Base-by-base conservation (phyloP, 345 rosid species). In the Anastatica hierochuntica region DNA sequence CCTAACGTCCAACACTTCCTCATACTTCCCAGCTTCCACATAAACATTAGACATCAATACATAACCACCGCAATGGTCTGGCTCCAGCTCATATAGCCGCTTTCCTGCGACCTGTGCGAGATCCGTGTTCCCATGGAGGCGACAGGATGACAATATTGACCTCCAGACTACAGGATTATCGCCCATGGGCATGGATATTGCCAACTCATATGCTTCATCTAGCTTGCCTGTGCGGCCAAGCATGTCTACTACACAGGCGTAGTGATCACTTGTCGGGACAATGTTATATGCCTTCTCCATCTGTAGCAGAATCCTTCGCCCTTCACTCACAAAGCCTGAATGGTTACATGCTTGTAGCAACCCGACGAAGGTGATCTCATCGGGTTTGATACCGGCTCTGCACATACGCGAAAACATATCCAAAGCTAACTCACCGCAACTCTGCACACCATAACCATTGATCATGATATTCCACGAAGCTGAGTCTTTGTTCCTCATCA, bases 391-490 rank as follows among this genome's bases (percentile, higher is more conserved):
- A 48, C 58, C 60, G 7, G 67, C 52, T 38, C 40, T 44, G 39
- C 72, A 66, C 83, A 82, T 70, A 10, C 49, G 30, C n/a, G 67
- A 63, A 53, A 84, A 84, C 66, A 75, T 59, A 44, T 66, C 62
- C 65, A 78, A 56, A 16, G 92, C 82, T 66, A 73, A 65, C 16
- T 48, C 56, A 6, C 77, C 83, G 17, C 68, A 54, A 56, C 88
- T 79, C 53, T 78, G 81, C 41, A 76, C 61, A 34, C 78, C 92
- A 20, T 73, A 79, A 18, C 85, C 92, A 59, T 56, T 66, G 18
- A 80, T 78, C 73, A 83, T 72, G 44, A 77, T 77, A 46, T 76
- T 80, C 87, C 92, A 83, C 10, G 92, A 78, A 16, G 81, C 80
- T 34, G 71, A 67, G 67, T 77, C 79, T 62, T 46, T 74, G 6